Evolutionary conservation across 495 filamentous ascomycete genomes (phyloP).

Genomic region (Pseudomonodictys pantanalensis): DNA sequence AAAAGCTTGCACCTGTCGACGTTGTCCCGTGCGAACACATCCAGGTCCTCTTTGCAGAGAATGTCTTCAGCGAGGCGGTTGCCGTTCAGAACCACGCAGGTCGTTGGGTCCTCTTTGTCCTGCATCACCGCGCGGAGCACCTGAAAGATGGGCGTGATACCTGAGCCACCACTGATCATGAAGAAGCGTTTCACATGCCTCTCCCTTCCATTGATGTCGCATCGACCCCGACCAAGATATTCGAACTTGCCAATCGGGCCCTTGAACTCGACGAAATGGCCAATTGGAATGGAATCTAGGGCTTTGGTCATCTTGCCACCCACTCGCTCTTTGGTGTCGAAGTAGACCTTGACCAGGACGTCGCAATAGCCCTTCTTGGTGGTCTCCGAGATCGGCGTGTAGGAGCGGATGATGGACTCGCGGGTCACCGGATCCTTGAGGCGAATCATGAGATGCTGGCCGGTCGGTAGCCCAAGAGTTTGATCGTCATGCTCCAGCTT

Average conservation of each 20-base stretch:
- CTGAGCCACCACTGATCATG: constrained; percentile 89
- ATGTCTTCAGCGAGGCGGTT: constrained; percentile 83
- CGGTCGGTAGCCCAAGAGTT: constrained; percentile 73
- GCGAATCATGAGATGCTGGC: constrained; percentile 88
- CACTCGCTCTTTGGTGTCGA: constrained; percentile 52
- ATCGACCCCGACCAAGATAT: constrained; percentile 67
- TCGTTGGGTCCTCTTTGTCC: constrained; percentile 55
- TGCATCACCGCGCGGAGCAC: constrained; percentile 75
- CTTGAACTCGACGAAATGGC: constrained; percentile 77
- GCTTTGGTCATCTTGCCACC: constrained; percentile 87
- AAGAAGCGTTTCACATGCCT: constrained; percentile 65
- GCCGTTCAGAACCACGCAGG: constrained; percentile 73
- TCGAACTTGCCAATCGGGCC: constrained; percentile 87
- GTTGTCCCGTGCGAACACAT: constrained; percentile 54
- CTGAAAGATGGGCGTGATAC: constrained; percentile 90
- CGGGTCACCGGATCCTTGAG: constrained; percentile 65
- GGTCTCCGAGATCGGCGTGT: constrained; percentile 78
- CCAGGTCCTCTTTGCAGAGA: constrained; percentile 73
- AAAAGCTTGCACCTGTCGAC: constrained; percentile 61
- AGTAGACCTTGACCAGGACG: constrained; percentile 85
- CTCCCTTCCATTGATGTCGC: constrained; percentile 58
- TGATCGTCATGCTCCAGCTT: constrained; percentile 70
- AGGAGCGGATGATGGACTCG: constrained; percentile 77
- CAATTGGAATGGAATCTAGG: constrained; percentile 68
- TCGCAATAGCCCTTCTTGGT: constrained; percentile 61